phyloP scores from a whole-genome alignment of 371 early-diverging fungal species.

The Basidiobolus meristosporus region DNA sequence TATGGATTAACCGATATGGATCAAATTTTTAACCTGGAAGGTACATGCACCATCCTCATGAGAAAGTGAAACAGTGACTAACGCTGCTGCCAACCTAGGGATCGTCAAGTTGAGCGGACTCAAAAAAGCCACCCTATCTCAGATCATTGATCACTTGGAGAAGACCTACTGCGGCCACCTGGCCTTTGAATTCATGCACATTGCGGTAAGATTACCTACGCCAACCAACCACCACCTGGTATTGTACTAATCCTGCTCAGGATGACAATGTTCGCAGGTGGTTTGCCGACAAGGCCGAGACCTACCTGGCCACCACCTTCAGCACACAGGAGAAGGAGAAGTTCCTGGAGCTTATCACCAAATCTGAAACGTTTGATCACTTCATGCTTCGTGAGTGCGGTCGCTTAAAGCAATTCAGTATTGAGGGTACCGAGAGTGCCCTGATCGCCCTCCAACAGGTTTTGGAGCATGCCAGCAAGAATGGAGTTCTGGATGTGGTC shows the following conservation, averaged over 20 bases:
- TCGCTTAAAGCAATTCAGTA: constrained; percentile 87
- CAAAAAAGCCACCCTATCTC: constrained; percentile 21
- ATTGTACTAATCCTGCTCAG: constrained; percentile 17
- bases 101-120: too few species aligned
- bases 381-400: constrained; percentile 89
- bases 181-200: too few species aligned
- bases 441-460: constrained; percentile 76
- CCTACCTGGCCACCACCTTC: background rate
- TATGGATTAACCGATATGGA: background rate
- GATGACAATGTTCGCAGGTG: constrained; percentile 46
- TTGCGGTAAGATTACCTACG: too few species aligned
- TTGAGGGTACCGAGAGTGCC: constrained; percentile 96
- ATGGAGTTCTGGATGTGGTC: constrained; percentile 59
- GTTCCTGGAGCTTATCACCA: background rate
- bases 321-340: background rate
- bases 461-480: constrained; percentile 21
- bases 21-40: constrained; percentile 33
- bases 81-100: constrained; percentile 7
- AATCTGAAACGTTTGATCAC: constrained; percentile 62
- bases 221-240: too few species aligned
- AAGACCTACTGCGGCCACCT: too few species aligned
- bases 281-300: constrained; percentile 35
- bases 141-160: too few species aligned
- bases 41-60: constrained; percentile 68
- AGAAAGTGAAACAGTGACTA: constrained; percentile 14